Percentiles rank a stretch among this genome's conserved stretches.
phyloP scores from a whole-genome alignment of 164 flowering plant genomes.

The Piper betle region DNA sequence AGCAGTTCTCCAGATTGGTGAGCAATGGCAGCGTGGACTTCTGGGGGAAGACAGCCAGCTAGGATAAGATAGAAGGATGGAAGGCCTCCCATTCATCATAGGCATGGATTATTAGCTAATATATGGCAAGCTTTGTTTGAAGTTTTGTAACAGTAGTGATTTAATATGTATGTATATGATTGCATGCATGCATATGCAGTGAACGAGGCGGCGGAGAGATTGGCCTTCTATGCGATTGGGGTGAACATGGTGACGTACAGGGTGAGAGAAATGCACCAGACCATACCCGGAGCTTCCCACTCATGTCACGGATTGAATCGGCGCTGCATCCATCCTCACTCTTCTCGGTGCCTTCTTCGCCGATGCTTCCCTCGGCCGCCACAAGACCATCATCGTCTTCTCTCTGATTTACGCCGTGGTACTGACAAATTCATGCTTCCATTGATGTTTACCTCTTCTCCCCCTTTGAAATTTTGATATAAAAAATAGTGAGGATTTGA shows the following conservation, averaged over 20 bases:
- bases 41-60: conserved; percentile 43
- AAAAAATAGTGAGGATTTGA: no score
- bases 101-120: conserved; percentile 9
- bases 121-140: neutral
- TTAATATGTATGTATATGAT: neutral
- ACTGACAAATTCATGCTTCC: no score
- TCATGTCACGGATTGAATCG: conserved; percentile 50
- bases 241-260: conserved; percentile 57
- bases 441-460: no score
- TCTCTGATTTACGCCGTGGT: conserved; percentile 50
- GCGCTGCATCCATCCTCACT: conserved; percentile 53
- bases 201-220: conserved; percentile 69
- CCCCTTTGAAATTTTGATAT: no score
- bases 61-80: conserved; percentile 58
- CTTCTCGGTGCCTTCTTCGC: conserved; percentile 65
- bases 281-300: conserved; percentile 44
- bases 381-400: conserved; percentile 45
- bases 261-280: conserved; percentile 34
- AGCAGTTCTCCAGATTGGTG: conserved; percentile 28
- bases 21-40: conserved; percentile 42
- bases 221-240: conserved; percentile 49
- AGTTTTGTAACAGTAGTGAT: neutral
- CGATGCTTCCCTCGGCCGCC: conserved; percentile 68
- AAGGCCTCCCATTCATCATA: conserved; percentile 62
- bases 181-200: conserved; percentile 11